Base-by-base conservation (phyloP, 2,329 filamentous ascomycete species). In the Cladophialophora chaetospira region DNA sequence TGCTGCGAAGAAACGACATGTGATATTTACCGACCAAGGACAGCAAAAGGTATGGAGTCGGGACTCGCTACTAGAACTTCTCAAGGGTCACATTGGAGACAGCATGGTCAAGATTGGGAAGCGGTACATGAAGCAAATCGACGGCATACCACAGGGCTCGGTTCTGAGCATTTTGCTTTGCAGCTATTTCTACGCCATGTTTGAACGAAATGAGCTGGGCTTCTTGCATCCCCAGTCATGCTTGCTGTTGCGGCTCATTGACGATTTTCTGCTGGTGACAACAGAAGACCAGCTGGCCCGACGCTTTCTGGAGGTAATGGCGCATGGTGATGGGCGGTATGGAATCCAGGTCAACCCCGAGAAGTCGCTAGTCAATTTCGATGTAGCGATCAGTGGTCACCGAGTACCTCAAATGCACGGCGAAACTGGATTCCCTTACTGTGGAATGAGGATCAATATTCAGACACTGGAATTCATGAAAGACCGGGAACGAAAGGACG, bases 121-220 rank as follows among this genome's bases (percentile, higher is more conserved):
- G 74, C 89, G 87, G 64, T 91, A 86, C 70, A 97, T 94, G 70
- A 83, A 90, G 21, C 94, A 99, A 70, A 93, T 86, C 70, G 77
- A 82, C 19, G 94, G 94, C 11, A 97, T 99, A 35, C 92, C 94
- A 0, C 94, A 99, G 71, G 94, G 94, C 5, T 97, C 92, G 0
- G 82, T 97, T 1, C 71, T 99, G 4, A 97, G 92, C 0, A 89
- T 88, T 40, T 79, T 91, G 36, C 79, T 99, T 4, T 97, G 94
- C 78, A 97, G 91, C 73, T 93, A 96, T 73, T 97, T 97, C 72
- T 99, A 99, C 69, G 92, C 89, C 4, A 86, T 94, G 61, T 82
- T 97, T 1, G 94, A 99, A 71, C 73, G 74, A 5, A 79, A 85
- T 23, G 76, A 87, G 11, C 77, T 97, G 2, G 69, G 68, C 0